Percentiles rank a stretch among this genome's conserved stretches.
Evolutionary conservation across 441 rosid species (phyloP).

Genomic region (Pelargonium myrrhifolium): DNA sequence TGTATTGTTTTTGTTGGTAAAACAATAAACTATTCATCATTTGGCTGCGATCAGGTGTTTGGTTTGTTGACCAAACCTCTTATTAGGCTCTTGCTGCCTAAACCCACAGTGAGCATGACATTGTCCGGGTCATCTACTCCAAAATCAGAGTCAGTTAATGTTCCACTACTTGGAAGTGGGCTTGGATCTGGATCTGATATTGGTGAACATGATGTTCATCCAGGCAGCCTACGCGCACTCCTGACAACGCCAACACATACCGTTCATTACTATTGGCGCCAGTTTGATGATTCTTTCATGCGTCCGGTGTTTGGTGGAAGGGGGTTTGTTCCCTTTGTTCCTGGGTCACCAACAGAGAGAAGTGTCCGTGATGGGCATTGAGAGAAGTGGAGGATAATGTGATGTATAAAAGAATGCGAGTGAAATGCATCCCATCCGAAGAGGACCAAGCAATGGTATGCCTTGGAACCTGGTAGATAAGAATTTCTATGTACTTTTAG

Average conservation of each 20-base stretch:
- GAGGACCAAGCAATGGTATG: neutral
- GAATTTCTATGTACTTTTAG: neutral
- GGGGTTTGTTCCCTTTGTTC: conserved; percentile 75
- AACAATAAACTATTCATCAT: too few species aligned
- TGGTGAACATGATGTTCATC: conserved; percentile 27
- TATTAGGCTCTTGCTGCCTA: conserved; percentile 58
- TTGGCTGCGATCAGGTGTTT: conserved; percentile 41
- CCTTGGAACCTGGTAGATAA: neutral
- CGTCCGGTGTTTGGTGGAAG: conserved; percentile 94
- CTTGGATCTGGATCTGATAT: conserved; percentile 34
- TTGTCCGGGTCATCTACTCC: conserved; percentile 40
- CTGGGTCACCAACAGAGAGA: conserved; percentile 76
- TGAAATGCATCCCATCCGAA: too few species aligned
- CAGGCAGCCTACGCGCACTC: conserved; percentile 56
- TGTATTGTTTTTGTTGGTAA: too few species aligned
- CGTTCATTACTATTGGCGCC: conserved; percentile 87
- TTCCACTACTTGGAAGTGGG: conserved; percentile 52
- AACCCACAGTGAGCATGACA: conserved; percentile 24
- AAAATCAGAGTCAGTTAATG: conserved; percentile 31
- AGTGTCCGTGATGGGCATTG: conserved; percentile 19
- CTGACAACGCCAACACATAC: conserved; percentile 73
- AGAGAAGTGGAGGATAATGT: too few species aligned
- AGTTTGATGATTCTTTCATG: conserved; percentile 77
- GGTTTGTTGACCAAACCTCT: conserved; percentile 87
- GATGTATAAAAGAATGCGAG: too few species aligned